Percentiles rank a stretch among this genome's conserved stretches.
phyloP scores from a whole-genome alignment of 2,329 filamentous ascomycete genomes.

The Epichloe baconii region DNA sequence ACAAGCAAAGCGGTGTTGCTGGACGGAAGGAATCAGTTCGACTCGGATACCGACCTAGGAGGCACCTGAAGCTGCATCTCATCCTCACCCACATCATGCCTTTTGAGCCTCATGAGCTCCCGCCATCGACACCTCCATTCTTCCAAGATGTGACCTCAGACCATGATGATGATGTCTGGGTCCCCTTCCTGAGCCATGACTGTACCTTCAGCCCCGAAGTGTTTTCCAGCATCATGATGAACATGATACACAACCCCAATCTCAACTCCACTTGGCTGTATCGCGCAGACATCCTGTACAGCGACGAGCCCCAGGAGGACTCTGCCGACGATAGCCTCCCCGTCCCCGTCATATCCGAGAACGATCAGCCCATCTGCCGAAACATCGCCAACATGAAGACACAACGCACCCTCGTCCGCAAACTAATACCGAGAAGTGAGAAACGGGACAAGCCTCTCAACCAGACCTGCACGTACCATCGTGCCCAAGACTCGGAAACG shows the following conservation, averaged over 20 bases:
- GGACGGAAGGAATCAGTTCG: neutral
- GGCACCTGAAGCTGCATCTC: neutral
- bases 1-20: neutral
- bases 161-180: constrained; percentile 27
- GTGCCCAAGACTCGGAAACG: constrained; percentile 13
- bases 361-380: constrained; percentile 4
- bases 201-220: constrained; percentile 51
- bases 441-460: constrained; percentile 60
- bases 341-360: neutral
- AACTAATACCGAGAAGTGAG: constrained; percentile 70
- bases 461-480: constrained; percentile 71
- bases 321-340: neutral
- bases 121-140: constrained; percentile 13
- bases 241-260: constrained; percentile 67
- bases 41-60: neutral
- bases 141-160: constrained; percentile 14
- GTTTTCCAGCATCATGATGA: constrained; percentile 57
- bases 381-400: constrained; percentile 21
- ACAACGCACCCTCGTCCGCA: constrained; percentile 57
- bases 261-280: constrained; percentile 67
- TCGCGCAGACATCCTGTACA: constrained; percentile 57
- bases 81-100: constrained; percentile 7
- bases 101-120: constrained; percentile 18
- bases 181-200: constrained; percentile 37
- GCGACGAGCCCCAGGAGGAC: constrained; percentile 10